Conservation (phyloP, 1,284 basidiomycete species). For the Pholiota adiposa region DNA sequence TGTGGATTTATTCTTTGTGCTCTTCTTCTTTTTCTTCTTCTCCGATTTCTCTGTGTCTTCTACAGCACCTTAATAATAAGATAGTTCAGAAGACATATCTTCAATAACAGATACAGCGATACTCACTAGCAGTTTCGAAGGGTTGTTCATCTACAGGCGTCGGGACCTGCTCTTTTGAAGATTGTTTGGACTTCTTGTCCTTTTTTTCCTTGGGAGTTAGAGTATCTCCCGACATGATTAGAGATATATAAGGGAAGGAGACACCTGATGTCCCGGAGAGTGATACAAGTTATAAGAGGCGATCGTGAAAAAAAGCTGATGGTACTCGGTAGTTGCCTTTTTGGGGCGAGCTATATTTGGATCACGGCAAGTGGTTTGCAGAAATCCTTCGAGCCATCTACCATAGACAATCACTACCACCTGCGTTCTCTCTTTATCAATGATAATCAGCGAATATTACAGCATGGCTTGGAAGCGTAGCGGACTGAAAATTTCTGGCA, state of each 20-base stretch:
- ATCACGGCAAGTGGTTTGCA: background rate
- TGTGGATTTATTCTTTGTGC: slow-evolving; percentile 25
- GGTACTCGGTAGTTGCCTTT: slow-evolving; percentile 9
- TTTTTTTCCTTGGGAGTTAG: slow-evolving; percentile 18
- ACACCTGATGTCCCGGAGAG: background rate
- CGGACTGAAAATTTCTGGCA: no score
- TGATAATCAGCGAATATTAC: background rate
- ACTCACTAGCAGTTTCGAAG: slow-evolving; percentile 10
- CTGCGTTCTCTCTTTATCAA: background rate
- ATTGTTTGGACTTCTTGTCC: slow-evolving; percentile 27
- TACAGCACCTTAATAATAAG: slow-evolving; percentile 20
- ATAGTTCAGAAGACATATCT: background rate
- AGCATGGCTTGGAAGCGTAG: background rate
- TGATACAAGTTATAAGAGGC: slow-evolving; percentile 8
- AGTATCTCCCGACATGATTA: slow-evolving; percentile 23
- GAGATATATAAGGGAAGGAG: background rate
- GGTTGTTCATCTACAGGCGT: slow-evolving; percentile 10
- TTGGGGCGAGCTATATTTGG: slow-evolving; percentile 5
- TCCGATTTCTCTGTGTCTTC: slow-evolving; percentile 26
- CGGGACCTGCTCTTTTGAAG: slow-evolving; percentile 17
- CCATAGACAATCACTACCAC: no score
- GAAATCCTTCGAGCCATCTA: background rate
- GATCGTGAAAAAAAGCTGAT: slow-evolving; percentile 22
- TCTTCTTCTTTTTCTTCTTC: slow-evolving; percentile 22
- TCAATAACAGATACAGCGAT: background rate